Evolutionary conservation across 2,329 filamentous ascomycete species (phyloP).

Genomic region (Paecilomyces formosus): DNA sequence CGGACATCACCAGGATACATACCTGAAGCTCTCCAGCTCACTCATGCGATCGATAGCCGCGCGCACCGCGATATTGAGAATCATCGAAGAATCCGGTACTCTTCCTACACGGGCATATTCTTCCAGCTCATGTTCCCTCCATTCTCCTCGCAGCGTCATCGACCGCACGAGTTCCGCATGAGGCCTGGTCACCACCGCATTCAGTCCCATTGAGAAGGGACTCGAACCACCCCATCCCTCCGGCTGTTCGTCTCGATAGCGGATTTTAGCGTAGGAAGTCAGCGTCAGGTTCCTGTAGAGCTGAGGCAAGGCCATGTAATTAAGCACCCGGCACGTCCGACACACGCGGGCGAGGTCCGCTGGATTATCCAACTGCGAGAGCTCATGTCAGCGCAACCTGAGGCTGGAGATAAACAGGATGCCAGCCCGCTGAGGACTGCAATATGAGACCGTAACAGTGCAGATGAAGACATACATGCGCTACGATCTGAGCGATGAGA

Average conservation of each 20-base stretch:
- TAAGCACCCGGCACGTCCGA: slow-evolving; percentile 53
- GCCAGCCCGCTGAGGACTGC: neutral
- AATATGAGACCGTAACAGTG: neutral
- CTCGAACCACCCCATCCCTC: slow-evolving; percentile 57
- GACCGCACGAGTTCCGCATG: slow-evolving; percentile 46
- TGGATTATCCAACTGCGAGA: slow-evolving; percentile 47
- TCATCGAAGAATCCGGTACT: slow-evolving; percentile 57
- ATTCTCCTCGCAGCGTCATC: slow-evolving; percentile 48
- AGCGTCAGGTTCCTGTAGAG: slow-evolving; percentile 52
- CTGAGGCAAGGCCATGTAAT: slow-evolving; percentile 58
- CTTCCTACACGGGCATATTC: slow-evolving; percentile 51
- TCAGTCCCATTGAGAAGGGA: slow-evolving; percentile 57
- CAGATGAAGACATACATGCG: slow-evolving; percentile 36
- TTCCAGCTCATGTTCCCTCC: slow-evolving; percentile 50
- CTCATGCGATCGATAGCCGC: slow-evolving; percentile 54
- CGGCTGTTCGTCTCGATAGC: slow-evolving; percentile 50
- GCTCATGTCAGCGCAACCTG: slow-evolving; percentile 2
- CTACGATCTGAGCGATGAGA: slow-evolving; percentile 50
- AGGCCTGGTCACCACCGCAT: slow-evolving; percentile 52
- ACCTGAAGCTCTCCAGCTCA: slow-evolving; percentile 47
- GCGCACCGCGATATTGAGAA: slow-evolving; percentile 54
- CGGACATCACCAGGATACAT: slow-evolving; percentile 8
- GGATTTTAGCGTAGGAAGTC: slow-evolving; percentile 51
- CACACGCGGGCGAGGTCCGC: slow-evolving; percentile 53
- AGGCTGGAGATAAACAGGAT: neutral